These are phyloP conservation scores for Bruguiera gymnorhiza DNA, from an alignment of 345 rosid genomes.

Conservation along the genomic window DNA sequence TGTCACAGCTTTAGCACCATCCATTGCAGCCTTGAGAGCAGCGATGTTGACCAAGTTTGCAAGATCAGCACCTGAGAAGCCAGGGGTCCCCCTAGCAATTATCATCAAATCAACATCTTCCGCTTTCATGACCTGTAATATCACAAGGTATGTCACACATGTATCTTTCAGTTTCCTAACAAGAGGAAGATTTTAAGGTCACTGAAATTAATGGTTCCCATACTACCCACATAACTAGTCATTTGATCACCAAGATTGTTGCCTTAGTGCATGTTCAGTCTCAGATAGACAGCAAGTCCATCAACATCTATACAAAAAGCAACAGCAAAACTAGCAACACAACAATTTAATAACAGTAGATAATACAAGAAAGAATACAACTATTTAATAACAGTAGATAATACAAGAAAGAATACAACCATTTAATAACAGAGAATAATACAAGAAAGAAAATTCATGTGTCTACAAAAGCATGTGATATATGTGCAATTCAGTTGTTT, in stretches of 20 bases:
- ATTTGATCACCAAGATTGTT: no score
- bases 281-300: neutral
- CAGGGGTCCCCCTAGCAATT: slow-evolving; percentile 95
- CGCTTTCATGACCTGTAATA: slow-evolving; percentile 69
- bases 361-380: slow-evolving; percentile 4
- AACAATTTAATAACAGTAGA: neutral
- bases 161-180: neutral
- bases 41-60: slow-evolving; percentile 86
- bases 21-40: slow-evolving; percentile 97
- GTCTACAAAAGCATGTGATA: no score
- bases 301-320: no score
- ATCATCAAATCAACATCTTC: slow-evolving; percentile 93
- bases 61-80: slow-evolving; percentile 96
- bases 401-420: slow-evolving; percentile 3
- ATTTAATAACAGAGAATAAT: neutral
- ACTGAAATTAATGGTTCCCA: neutral
- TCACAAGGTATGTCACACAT: slow-evolving; percentile 2
- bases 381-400: neutral
- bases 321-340: neutral
- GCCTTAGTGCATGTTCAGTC: neutral
- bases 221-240: neutral
- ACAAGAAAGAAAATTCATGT: neutral
- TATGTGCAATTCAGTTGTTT: no score
- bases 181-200: neutral
- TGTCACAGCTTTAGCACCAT: slow-evolving; percentile 81